A percentile compares a stretch with the other conserved stretches of the same genome.
These are phyloP conservation scores for Clonostachys byssicola DNA, from an alignment of 2,329 filamentous ascomycete species.

Conservation along the genomic window DNA sequence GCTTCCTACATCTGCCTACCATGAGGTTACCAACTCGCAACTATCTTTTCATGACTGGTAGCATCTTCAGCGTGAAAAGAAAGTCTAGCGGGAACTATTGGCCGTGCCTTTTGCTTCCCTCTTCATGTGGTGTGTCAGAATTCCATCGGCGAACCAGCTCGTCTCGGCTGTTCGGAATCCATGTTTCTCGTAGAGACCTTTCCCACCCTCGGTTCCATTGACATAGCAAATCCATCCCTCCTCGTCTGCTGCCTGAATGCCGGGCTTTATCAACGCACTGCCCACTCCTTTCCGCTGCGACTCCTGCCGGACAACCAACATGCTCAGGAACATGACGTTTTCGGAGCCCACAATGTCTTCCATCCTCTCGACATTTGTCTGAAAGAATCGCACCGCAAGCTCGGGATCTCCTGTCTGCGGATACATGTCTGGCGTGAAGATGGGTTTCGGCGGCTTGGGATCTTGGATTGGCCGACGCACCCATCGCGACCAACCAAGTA, in stretches of 20 bases:
- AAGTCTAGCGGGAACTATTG: too few relatives aligned
- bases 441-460: slow-evolving; percentile 5
- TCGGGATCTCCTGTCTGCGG: slow-evolving; percentile 16
- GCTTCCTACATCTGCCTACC: too few relatives aligned
- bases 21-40: too few relatives aligned
- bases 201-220: slow-evolving; percentile 17
- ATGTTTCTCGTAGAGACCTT: slow-evolving; percentile 17
- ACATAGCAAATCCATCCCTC: slow-evolving; percentile 18
- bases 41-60: too few relatives aligned
- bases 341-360: slow-evolving; percentile 14
- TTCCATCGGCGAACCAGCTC: slow-evolving; percentile 10
- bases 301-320: slow-evolving; percentile 20
- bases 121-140: slow-evolving; percentile 21
- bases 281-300: slow-evolving; percentile 25
- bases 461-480: slow-evolving; percentile 14
- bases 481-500: slow-evolving; percentile 28
- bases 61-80: too few relatives aligned
- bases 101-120: slow-evolving; percentile 7
- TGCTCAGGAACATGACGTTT: slow-evolving; percentile 24
- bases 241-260: slow-evolving; percentile 17
- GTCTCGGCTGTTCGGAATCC: slow-evolving; percentile 16
- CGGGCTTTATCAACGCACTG: slow-evolving; percentile 21
- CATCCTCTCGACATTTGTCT: slow-evolving; percentile 14
- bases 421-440: slow-evolving; percentile 14
- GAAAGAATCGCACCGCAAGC: slow-evolving; percentile 35